Conservation (phyloP, 495 filamentous ascomycete species). For the Penicillium dipodomyicola region DNA sequence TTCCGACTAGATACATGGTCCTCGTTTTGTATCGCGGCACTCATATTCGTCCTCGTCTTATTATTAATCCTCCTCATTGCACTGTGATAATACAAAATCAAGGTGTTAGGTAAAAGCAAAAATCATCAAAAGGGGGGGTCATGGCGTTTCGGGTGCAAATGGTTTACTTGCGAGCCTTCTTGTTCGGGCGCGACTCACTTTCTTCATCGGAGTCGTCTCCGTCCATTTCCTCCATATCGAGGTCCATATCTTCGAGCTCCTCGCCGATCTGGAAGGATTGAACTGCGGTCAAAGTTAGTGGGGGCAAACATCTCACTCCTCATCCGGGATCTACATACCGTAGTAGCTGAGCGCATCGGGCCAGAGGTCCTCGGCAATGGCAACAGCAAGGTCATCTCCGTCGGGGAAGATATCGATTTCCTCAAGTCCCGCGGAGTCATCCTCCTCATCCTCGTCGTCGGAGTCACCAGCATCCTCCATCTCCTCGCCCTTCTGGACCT, state of each 20-base stretch:
- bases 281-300: slow-evolving; percentile 25
- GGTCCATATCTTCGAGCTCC: slow-evolving; percentile 32
- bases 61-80: slow-evolving; percentile 71
- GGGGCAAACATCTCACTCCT: not conserved
- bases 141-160: slow-evolving; percentile 22
- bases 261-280: slow-evolving; percentile 34
- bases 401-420: slow-evolving; percentile 74
- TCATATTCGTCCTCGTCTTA: slow-evolving; percentile 82
- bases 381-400: slow-evolving; percentile 75
- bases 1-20: slow-evolving; percentile 66
- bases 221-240: slow-evolving; percentile 35
- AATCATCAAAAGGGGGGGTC: slow-evolving; percentile 20
- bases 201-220: slow-evolving; percentile 36
- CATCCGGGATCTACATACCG: slow-evolving; percentile 55
- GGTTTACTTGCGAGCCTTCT: slow-evolving; percentile 43
- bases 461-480: slow-evolving; percentile 34
- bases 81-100: slow-evolving; percentile 44
- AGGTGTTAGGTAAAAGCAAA: slow-evolving; percentile 16
- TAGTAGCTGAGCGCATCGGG: slow-evolving; percentile 85
- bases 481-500: slow-evolving; percentile 54
- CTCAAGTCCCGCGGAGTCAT: slow-evolving; percentile 53
- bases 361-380: slow-evolving; percentile 83
- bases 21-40: slow-evolving; percentile 83
- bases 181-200: slow-evolving; percentile 37
- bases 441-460: slow-evolving; percentile 44